Percentiles rank a stretch among this genome's conserved stretches.
Conservation (phyloP, 2,329 filamentous ascomycete genomes). For the Scytalidium sp. region DNA sequence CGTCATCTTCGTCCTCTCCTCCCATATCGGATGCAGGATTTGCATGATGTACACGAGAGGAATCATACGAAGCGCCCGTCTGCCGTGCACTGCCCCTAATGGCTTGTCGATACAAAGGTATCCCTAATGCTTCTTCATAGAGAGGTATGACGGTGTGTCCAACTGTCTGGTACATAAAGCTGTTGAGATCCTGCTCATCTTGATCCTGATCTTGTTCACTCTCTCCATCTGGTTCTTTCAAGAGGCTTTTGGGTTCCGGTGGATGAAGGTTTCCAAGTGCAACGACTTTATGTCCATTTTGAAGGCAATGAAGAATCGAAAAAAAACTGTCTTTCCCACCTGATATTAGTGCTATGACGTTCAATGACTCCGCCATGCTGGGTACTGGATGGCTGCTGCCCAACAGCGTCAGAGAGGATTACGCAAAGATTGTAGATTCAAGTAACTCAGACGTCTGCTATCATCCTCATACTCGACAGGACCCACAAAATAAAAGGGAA, state of each 20-base stretch:
- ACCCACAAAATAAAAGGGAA: too few species aligned
- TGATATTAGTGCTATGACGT: slow-evolving; percentile 90
- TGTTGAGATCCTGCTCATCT: slow-evolving; percentile 72
- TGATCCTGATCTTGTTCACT: slow-evolving; percentile 23
- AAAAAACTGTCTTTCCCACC: slow-evolving; percentile 98
- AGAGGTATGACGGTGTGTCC: slow-evolving; percentile 84
- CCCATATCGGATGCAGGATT: slow-evolving; percentile 10
- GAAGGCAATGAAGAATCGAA: slow-evolving; percentile 84
- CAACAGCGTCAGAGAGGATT: slow-evolving; percentile 11
- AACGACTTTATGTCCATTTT: slow-evolving; percentile 80
- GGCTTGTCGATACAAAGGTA: slow-evolving; percentile 79
- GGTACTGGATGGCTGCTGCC: not conserved
- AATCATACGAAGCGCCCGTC: slow-evolving; percentile 67
- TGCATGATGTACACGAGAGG: slow-evolving; percentile 16
- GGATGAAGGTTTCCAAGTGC: slow-evolving; percentile 89
- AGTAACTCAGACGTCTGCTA: too few species aligned
- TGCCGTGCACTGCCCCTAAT: slow-evolving; percentile 73
- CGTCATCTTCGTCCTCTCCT: slow-evolving; percentile 54
- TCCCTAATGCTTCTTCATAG: slow-evolving; percentile 72
- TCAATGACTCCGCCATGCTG: slow-evolving; percentile 48
- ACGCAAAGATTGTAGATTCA: too few species aligned
- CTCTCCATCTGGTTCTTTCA: not conserved
- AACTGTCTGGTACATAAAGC: slow-evolving; percentile 99
- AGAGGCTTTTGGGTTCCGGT: slow-evolving; percentile 14
- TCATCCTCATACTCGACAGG: too few species aligned